Evolutionary conservation across 148 eudicot species (phyloP).

Genomic region (Chenopodium quinoa): DNA sequence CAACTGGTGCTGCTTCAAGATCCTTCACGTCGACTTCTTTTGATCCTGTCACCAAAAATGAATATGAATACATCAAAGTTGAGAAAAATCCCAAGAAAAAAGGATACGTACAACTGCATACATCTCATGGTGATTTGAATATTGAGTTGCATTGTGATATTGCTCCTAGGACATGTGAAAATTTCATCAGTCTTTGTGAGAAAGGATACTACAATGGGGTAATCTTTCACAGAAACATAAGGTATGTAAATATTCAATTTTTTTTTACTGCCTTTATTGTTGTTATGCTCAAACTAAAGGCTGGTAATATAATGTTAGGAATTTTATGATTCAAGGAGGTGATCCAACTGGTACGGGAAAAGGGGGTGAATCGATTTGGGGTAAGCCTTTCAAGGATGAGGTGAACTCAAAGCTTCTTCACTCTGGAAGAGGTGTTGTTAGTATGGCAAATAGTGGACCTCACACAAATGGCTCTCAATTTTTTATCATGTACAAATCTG

Average conservation of each 20-base stretch:
- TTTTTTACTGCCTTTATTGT: background rate
- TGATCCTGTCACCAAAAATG: conserved; percentile 90
- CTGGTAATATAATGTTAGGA: conserved; percentile 37
- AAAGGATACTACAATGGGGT: conserved; percentile 92
- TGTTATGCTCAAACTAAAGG: conserved; percentile 12
- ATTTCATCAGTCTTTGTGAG: conserved; percentile 90
- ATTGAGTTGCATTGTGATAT: conserved; percentile 93
- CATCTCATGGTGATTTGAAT: conserved; percentile 95
- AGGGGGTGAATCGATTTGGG: conserved; percentile 99
- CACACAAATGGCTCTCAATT: conserved; percentile 95
- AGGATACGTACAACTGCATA: conserved; percentile 85
- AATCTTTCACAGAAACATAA: conserved; percentile 77
- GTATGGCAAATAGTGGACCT: conserved; percentile 99
- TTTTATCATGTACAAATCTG: conserved; percentile 92
- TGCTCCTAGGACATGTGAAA: conserved; percentile 90
- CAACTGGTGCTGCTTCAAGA: conserved; percentile 96
- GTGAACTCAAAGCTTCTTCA: conserved; percentile 87
- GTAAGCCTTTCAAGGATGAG: conserved; percentile 92
- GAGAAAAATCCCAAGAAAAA: conserved; percentile 98
- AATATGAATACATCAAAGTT: conserved; percentile 78
- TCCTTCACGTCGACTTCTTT: conserved; percentile 93
- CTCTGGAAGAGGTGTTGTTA: conserved; percentile 94
- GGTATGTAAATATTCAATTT: conserved; percentile 39
- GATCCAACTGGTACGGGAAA: conserved; percentile 98
- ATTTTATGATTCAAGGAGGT: conserved; percentile 99